Conservation (phyloP, 1,139 yeast genomes). For the Kodamaea ohmeri region DNA sequence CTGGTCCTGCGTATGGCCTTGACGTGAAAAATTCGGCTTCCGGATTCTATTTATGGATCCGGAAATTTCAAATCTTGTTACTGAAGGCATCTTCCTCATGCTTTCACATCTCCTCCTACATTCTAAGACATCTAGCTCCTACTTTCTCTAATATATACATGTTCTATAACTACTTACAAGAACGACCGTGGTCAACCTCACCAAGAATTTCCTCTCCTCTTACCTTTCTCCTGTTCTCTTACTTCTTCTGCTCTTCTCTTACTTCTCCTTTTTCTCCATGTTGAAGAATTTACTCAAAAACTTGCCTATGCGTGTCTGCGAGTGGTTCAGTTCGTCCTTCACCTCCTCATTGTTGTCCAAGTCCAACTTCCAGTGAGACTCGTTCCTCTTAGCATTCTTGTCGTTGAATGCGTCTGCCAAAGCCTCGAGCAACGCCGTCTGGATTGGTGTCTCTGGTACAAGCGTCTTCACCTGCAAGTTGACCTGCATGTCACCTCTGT, state of each 20-base stretch:
- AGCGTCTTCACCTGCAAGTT: constrained; percentile 68
- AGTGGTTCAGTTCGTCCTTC: constrained; percentile 30
- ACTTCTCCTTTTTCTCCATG: constrained; percentile 13
- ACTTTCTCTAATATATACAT: background rate
- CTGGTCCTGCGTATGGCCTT: no score
- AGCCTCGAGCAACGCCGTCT: constrained; percentile 89
- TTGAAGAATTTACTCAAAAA: constrained; percentile 65
- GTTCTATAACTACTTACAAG: constrained; percentile 1
- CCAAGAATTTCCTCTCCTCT: background rate
- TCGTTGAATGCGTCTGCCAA: constrained; percentile 90
- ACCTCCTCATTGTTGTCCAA: constrained; percentile 26
- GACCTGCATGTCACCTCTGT: constrained; percentile 82
- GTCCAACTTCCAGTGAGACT: constrained; percentile 54
- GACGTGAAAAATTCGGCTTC: no score
- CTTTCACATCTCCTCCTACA: background rate
- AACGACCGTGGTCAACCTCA: no score
- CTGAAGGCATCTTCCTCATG: background rate
- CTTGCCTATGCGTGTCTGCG: constrained; percentile 59
- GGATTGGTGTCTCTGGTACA: constrained; percentile 80
- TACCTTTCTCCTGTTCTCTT: background rate
- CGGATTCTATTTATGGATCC: no score
- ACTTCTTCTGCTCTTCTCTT: background rate
- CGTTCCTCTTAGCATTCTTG: constrained; percentile 67
- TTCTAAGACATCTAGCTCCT: background rate
- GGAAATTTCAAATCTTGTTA: no score